Evolutionary conservation across 2,329 filamentous ascomycete species (phyloP), one percentile per base, ranked within the genome.

Genomic region (Fusarium udum): DNA sequence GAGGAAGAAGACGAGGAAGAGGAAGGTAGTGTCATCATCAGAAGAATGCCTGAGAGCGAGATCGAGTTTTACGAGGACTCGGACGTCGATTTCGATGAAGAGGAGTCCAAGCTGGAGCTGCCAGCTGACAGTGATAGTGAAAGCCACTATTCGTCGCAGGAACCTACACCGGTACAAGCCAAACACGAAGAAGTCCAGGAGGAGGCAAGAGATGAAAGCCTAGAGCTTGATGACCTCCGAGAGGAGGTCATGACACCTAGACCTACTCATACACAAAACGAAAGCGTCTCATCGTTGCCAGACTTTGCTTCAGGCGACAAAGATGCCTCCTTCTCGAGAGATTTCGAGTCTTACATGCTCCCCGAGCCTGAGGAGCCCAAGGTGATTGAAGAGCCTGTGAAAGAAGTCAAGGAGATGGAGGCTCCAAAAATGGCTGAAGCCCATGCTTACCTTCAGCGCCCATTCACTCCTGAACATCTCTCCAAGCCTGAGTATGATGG

Each of bases 401-500:
- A 75, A 39, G 68, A 75, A 22, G 78, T 72, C 31, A 69, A 75
- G 46, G 57, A 78, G 37, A 66, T 61, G 48, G 73, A 69, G 28
- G 69, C 77, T 6, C 80, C 65, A 53, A 83, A 80, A 76, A 81
- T 82, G 78, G 75, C 81, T 1, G 82, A 84, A 46, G 76, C 80
- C 7, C 81, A 80, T n/a, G 78, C 81, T 22, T 79, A 81, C 45
- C 57, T 78, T n/a, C 79, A 84, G 69, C 81, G 86, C 20, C 84
- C 87, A 2, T 79, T 79, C 37, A 90, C 88, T 3, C 89, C 89
- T 3, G 83, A 86, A 64, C 80, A 86, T 16, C 78, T 88, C 18
- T 87, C 88, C 43, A 93, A 87, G 82, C 89, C 86, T 34, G 89
- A 90, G 66, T 92, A 93, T 78, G 86, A 92, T 76, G 87, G 92